Percentiles rank a stretch among this genome's conserved stretches.
Conservation (phyloP, 2,329 filamentous ascomycete species). For the Ceratocystis alfenasii region DNA sequence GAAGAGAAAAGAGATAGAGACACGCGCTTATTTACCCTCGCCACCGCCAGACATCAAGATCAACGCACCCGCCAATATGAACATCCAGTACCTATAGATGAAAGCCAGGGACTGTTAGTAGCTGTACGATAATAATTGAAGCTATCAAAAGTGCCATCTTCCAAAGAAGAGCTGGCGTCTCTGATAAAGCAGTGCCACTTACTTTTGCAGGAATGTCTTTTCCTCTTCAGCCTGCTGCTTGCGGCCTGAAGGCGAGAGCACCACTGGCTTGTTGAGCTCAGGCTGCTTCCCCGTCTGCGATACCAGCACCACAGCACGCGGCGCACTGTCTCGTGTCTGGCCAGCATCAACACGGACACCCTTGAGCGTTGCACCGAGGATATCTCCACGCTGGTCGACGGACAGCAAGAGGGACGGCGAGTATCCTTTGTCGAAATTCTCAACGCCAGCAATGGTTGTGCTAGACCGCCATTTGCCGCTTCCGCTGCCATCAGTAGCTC, state of each 20-base stretch:
- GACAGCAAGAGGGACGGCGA: conserved; percentile 44
- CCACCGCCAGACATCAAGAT: conserved; percentile 44
- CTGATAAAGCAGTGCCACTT: conserved; percentile 27
- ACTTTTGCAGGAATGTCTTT: conserved; percentile 58
- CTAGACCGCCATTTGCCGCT: conserved; percentile 40
- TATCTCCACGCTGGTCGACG: conserved; percentile 34
- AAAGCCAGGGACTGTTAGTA: conserved; percentile 1
- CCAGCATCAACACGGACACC: conserved; percentile 52
- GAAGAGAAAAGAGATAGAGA: conserved; percentile 8
- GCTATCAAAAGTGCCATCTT: not conserved
- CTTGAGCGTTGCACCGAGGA: conserved; percentile 40
- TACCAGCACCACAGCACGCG: conserved; percentile 42
- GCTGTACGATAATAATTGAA: not conserved
- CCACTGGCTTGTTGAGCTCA: conserved; percentile 51
- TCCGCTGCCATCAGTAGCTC: conserved; percentile 29
- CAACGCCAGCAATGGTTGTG: conserved; percentile 42
- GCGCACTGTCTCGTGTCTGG: conserved; percentile 52
- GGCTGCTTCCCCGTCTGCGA: conserved; percentile 42
- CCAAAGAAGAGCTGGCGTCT: not conserved
- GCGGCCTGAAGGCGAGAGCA: conserved; percentile 45
- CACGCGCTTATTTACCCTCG: conserved; percentile 35
- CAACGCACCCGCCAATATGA: conserved; percentile 42
- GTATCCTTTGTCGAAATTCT: conserved; percentile 51
- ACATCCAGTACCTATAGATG: conserved; percentile 51
- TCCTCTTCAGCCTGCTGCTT: conserved; percentile 46